Evolutionary conservation across 305 asterid genomes (phyloP), one percentile per base, ranked within the genome.

Genomic region (Salvia sclarea): DNA sequence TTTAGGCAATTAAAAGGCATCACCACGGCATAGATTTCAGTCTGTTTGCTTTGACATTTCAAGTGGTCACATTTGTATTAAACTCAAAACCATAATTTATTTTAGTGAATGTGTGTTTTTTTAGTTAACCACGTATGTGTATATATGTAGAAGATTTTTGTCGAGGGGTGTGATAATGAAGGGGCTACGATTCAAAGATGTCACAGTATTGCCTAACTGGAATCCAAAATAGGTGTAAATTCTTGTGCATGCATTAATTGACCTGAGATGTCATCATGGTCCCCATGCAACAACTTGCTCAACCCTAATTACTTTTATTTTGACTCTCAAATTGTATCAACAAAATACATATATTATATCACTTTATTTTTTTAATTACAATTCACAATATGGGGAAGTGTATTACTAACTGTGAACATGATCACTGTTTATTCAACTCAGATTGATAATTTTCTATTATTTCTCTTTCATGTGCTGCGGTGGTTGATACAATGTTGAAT

Each of bases 141-240:
- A 47, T 16, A 45, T 45, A 1, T 14, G 3, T 16, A 0, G 49
- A 28, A 28, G 33, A 28, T 28, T 28, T 25, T 4, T n/a, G n/a
- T 25, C 30, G 3, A 25, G 13, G 44, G 6, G 5, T 21, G 2
- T 20, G 35, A 14, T 44, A 47, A 18, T 6, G 16, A 17, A 47
- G 11, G 17, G 14, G 21, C 14, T 22, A 24, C 7, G 13, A 40
- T 40, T 61, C 22, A 61, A 61, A 40, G 21, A 43, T 22, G 67
- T 61, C 67, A 8, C 38, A 1, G n/a, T 61, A 21, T 43, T 61
- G 67, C 54, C 40, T 24, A 41, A 61, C 67, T 61, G 67, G 55
- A 41, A 13, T 21, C 30, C 17, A 61, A 13, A 3, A 6, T 8
- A 38, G n/a, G 5, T 40, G 22, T 8, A 13, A 13, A 38, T 21